Conservation (phyloP, 2,329 filamentous ascomycete species). For the Diaporthe sp. region DNA sequence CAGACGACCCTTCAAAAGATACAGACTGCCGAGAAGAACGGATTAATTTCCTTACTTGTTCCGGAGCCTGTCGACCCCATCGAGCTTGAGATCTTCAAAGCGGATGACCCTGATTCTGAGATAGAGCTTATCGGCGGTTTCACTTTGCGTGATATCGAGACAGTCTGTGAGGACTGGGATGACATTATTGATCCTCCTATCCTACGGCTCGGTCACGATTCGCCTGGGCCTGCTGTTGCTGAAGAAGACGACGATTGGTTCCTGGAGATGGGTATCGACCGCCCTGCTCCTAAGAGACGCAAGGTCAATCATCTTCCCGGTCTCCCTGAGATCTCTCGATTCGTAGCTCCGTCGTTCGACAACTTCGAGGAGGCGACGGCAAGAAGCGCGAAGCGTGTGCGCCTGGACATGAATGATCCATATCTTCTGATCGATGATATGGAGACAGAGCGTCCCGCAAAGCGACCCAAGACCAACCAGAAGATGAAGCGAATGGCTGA, state of each 20-base stretch:
- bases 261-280: constrained; percentile 68
- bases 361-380: constrained; percentile 82
- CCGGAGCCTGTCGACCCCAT: constrained; percentile 58
- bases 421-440: constrained; percentile 86
- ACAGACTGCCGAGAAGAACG: constrained; percentile 64
- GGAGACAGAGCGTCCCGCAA: constrained; percentile 73
- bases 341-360: constrained; percentile 80
- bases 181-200: constrained; percentile 68
- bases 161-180: constrained; percentile 91
- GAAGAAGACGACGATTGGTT: constrained; percentile 75
- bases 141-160: constrained; percentile 83
- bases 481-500: constrained; percentile 78
- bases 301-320: constrained; percentile 66
- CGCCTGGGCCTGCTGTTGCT: constrained; percentile 50
- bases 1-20: constrained; percentile 69
- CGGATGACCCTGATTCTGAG: constrained; percentile 64
- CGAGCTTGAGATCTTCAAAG: constrained; percentile 58
- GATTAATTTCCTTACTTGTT: constrained; percentile 58
- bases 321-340: constrained; percentile 70
- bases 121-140: constrained; percentile 80
- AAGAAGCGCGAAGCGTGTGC: constrained; percentile 81
- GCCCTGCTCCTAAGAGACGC: constrained; percentile 73
- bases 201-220: constrained; percentile 15
- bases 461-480: constrained; percentile 68
- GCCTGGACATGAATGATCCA: constrained; percentile 90